phyloP scores from a whole-genome alignment of 345 rosid species.

The Aegle marmelos region DNA sequence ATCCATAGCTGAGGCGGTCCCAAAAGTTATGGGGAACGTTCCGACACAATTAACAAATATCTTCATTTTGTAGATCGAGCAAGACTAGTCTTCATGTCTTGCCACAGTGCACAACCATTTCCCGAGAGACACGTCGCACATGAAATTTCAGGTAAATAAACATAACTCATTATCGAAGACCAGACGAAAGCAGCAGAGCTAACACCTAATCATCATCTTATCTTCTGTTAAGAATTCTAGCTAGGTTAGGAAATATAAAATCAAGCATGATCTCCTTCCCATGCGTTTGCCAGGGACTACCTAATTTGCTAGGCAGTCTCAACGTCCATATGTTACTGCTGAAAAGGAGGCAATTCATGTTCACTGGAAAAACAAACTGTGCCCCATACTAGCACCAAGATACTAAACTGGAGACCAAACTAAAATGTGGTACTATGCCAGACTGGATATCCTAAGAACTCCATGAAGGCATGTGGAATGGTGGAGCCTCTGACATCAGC shows the following conservation, averaged over 20 bases:
- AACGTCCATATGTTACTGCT: background rate
- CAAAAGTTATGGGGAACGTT: background rate
- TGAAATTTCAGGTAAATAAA: background rate
- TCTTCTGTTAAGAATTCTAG: background rate
- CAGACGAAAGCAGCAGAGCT: background rate
- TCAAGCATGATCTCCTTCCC: background rate
- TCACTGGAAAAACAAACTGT: slow-evolving; percentile 1
- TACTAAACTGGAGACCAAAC: slow-evolving; percentile 12
- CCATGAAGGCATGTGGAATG: slow-evolving; percentile 37
- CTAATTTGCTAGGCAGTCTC: background rate
- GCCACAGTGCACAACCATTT: background rate
- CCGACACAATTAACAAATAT: no score
- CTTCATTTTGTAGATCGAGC: background rate
- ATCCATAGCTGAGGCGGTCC: no score
- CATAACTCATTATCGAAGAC: background rate
- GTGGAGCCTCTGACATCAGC: slow-evolving; percentile 44
- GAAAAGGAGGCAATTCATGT: background rate
- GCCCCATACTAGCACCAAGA: slow-evolving; percentile 9
- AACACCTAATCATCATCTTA: background rate
- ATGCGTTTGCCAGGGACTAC: background rate
- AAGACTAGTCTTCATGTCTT: background rate
- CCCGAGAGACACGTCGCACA: background rate
- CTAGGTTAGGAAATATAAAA: background rate
- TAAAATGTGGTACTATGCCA: slow-evolving; percentile 26
- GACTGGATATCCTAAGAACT: slow-evolving; percentile 40